Percentiles rank a stretch among this genome's conserved stretches.
These are phyloP conservation scores for Penicillium waksmanii DNA, from an alignment of 495 filamentous ascomycete genomes.

Conservation along the genomic window DNA sequence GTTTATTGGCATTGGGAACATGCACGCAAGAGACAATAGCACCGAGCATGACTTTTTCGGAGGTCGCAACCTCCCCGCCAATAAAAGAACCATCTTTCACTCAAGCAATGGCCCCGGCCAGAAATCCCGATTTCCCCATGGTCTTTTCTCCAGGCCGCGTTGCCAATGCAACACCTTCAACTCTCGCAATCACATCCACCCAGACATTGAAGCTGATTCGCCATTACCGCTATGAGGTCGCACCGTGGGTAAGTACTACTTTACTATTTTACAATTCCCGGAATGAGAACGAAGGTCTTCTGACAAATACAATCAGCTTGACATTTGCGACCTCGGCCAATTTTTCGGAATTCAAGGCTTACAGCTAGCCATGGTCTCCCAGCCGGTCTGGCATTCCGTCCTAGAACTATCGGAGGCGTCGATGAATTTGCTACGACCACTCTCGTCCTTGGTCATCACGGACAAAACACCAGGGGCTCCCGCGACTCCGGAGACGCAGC, in stretches of 20 bases:
- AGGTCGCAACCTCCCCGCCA: constrained; percentile 15
- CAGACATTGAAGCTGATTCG: constrained; percentile 34
- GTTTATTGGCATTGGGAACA: constrained; percentile 39
- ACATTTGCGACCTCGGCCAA: constrained; percentile 39
- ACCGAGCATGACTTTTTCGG: constrained; percentile 14
- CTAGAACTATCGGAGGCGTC: constrained; percentile 33
- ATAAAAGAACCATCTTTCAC: background rate
- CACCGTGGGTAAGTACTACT: constrained; percentile 35
- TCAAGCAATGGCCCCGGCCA: constrained; percentile 1
- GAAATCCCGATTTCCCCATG: background rate
- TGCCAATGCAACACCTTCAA: background rate
- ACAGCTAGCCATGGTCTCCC: constrained; percentile 32
- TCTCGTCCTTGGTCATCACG: background rate
- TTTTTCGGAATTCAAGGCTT: constrained; percentile 35
- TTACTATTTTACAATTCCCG: background rate
- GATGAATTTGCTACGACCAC: constrained; percentile 17
- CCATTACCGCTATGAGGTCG: constrained; percentile 41
- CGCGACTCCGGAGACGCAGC: background rate
- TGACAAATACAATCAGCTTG: constrained; percentile 25
- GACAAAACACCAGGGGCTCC: background rate
- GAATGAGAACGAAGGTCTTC: too few relatives aligned
- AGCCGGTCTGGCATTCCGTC: constrained; percentile 24
- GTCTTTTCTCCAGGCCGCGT: background rate
- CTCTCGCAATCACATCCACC: constrained; percentile 13
- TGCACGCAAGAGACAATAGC: constrained; percentile 12